These are phyloP conservation scores for Closterium sp. DNA, from an alignment of 139 green algal species.

Conservation along the genomic window DNA sequence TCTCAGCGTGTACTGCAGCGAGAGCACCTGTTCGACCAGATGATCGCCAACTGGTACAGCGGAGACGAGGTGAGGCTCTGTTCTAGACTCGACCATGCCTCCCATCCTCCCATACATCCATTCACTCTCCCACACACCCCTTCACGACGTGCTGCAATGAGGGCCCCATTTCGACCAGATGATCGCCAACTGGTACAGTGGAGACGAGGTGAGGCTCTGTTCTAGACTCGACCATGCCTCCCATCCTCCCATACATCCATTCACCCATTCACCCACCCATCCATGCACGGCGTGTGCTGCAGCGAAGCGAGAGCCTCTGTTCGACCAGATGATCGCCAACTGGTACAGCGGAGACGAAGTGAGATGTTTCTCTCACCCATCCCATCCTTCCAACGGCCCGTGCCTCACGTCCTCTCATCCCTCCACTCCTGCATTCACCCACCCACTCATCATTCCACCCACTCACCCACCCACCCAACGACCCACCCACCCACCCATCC, in stretches of 20 bases:
- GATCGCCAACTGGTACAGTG: slow-evolving; percentile 30
- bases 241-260: too few relatives aligned
- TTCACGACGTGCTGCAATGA: neutral
- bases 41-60: slow-evolving; percentile 36
- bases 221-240: too few relatives aligned
- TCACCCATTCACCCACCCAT: too few relatives aligned
- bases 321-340: too few relatives aligned
- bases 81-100: too few relatives aligned
- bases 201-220: slow-evolving; percentile 20
- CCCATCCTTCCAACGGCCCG: too few relatives aligned
- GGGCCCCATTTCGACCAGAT: slow-evolving; percentile 29
- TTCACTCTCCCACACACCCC: too few relatives aligned
- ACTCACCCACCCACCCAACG: too few relatives aligned
- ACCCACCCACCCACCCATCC: too few relatives aligned
- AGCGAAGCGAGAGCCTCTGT: slow-evolving; percentile 17
- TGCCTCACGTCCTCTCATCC: neutral
- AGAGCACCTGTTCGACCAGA: slow-evolving; percentile 32
- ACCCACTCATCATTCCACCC: too few relatives aligned
- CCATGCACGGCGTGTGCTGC: neutral
- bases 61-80: slow-evolving; percentile 12
- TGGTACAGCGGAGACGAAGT: slow-evolving; percentile 21
- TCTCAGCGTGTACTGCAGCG: slow-evolving; percentile 2
- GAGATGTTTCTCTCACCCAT: too few relatives aligned
- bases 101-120: too few relatives aligned
- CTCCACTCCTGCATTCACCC: neutral